Conservation (phyloP, 2,329 filamentous ascomycete genomes). For the Talaromyces rugulosus region DNA sequence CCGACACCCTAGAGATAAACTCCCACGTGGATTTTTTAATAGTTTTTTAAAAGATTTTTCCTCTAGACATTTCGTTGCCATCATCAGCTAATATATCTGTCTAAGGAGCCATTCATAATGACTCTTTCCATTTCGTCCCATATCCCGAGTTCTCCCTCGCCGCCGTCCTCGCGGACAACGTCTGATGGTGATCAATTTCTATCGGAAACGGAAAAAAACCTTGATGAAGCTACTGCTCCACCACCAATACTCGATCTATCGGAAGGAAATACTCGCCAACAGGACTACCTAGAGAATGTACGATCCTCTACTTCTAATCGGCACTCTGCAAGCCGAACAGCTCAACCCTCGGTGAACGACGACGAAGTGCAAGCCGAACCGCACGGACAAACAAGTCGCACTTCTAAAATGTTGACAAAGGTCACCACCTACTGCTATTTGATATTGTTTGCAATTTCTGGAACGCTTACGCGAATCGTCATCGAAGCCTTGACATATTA, state of each 20-base stretch:
- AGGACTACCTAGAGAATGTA: conserved; percentile 40
- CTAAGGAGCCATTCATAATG: no score
- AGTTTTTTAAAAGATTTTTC: no score
- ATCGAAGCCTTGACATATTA: conserved; percentile 76
- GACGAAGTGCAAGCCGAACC: neutral
- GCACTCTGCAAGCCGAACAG: neutral
- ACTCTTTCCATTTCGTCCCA: no score
- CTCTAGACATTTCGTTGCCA: no score
- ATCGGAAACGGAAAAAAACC: conserved; percentile 21
- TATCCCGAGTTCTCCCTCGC: neutral
- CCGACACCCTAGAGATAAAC: no score
- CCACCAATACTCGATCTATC: conserved; percentile 42
- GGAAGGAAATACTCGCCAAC: conserved; percentile 32
- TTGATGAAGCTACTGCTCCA: conserved; percentile 27
- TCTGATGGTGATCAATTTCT: conserved; percentile 15
- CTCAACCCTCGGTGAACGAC: neutral
- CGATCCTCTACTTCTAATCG: conserved; percentile 22
- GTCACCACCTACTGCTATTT: conserved; percentile 75
- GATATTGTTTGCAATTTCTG: conserved; percentile 76
- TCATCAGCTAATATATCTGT: no score
- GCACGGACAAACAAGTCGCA: neutral
- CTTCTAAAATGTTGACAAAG: conserved; percentile 53
- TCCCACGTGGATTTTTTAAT: no score
- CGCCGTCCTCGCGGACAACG: neutral
- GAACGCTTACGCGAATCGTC: conserved; percentile 77